These are phyloP conservation scores for Lipomyces yamadae DNA, from an alignment of 805 yeast genomes.

Conservation along the genomic window DNA sequence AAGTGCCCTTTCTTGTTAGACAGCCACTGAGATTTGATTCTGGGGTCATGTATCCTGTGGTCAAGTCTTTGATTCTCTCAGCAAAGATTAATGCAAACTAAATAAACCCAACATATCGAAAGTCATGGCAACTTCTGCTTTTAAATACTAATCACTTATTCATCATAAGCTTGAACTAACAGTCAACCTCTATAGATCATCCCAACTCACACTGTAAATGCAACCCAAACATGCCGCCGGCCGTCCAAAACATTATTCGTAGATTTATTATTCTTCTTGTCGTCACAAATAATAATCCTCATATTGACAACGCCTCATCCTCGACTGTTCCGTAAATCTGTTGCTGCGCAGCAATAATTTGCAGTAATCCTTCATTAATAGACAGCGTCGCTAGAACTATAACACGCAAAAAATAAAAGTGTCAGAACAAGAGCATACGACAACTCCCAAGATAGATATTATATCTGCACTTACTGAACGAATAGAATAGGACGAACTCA, in stretches of 20 bases:
- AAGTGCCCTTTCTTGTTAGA: too few relatives aligned
- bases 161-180: too few relatives aligned
- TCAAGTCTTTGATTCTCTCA: too few relatives aligned
- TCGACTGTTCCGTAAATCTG: conserved; percentile 68
- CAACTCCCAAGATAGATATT: background rate
- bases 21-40: too few relatives aligned
- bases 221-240: background rate
- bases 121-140: too few relatives aligned
- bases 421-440: background rate
- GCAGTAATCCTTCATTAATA: conserved; percentile 66
- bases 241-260: background rate
- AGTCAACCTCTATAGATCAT: too few relatives aligned
- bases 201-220: too few relatives aligned
- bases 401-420: background rate
- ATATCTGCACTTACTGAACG: conserved; percentile 52
- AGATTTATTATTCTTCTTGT: too few relatives aligned
- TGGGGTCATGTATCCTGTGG: too few relatives aligned
- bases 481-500: conserved; percentile 76
- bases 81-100: too few relatives aligned
- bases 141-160: too few relatives aligned
- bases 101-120: too few relatives aligned
- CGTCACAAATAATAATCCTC: background rate
- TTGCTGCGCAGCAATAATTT: conserved; percentile 58
- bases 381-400: conserved; percentile 65
- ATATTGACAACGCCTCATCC: conserved; percentile 62